These are phyloP conservation scores for Penicillium sp. DNA, from an alignment of 2,329 filamentous ascomycete genomes.

Conservation along the genomic window DNA sequence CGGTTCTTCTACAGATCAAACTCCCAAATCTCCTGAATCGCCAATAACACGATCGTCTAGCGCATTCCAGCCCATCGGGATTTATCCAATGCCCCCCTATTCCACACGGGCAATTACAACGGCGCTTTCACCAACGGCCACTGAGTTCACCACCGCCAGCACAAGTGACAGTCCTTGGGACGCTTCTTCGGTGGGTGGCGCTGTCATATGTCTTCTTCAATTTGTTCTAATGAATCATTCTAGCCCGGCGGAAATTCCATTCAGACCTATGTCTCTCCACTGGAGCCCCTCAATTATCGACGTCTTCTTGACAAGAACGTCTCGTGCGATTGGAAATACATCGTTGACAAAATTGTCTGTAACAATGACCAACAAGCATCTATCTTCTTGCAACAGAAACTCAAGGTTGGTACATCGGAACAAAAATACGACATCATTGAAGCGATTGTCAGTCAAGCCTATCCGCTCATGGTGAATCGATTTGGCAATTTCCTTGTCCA, in stretches of 20 bases:
- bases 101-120: conserved; percentile 57
- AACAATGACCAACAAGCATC: conserved; percentile 99
- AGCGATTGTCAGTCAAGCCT: conserved; percentile 89
- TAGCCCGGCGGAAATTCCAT: conserved; percentile 46
- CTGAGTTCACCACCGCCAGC: conserved; percentile 59
- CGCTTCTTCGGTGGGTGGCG: conserved; percentile 50
- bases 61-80: conserved; percentile 32
- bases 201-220: neutral
- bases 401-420: conserved; percentile 89
- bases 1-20: conserved; percentile 20
- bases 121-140: conserved; percentile 65
- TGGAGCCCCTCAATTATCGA: conserved; percentile 93
- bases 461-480: conserved; percentile 93
- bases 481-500: conserved; percentile 99
- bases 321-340: conserved; percentile 98
- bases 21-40: conserved; percentile 24
- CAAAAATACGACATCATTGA: conserved; percentile 98
- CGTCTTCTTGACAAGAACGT: conserved; percentile 91
- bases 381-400: conserved; percentile 97
- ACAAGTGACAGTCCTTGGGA: conserved; percentile 28
- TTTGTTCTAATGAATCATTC: neutral
- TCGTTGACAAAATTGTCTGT: conserved; percentile 98
- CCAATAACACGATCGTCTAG: conserved; percentile 25
- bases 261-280: conserved; percentile 75
- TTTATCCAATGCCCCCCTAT: conserved; percentile 40